Evolutionary conservation across 2,329 filamentous ascomycete genomes (phyloP).

Genomic region (Penicillium sp.): DNA sequence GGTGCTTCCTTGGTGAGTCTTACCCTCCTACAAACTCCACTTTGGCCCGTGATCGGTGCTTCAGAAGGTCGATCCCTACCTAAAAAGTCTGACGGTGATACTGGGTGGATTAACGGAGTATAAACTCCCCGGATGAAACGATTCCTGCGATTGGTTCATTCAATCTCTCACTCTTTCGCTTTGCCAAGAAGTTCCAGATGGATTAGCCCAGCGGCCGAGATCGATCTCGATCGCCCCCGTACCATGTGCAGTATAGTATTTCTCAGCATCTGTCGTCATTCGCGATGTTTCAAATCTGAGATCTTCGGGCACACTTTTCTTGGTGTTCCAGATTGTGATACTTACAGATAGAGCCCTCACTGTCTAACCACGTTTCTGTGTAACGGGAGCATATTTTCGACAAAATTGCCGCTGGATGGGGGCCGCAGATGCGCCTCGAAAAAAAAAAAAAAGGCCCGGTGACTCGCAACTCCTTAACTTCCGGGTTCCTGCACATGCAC

Average conservation of each 20-base stretch:
- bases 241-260: background rate
- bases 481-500: background rate
- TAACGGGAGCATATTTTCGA: background rate
- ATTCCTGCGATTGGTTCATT: background rate
- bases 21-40: slow-evolving; percentile 1
- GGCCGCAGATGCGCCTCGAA: no score
- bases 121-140: no score
- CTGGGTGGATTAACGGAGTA: background rate
- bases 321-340: background rate
- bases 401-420: background rate
- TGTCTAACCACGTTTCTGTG: background rate
- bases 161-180: background rate
- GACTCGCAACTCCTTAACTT: background rate
- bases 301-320: background rate
- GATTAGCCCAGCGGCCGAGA: no score
- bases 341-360: background rate
- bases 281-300: background rate
- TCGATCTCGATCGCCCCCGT: background rate
- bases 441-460: background rate
- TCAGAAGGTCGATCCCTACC: background rate
- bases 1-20: background rate
- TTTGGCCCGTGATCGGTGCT: background rate
- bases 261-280: background rate
- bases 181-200: background rate
- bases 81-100: background rate